Evolutionary conservation across 2,329 filamentous ascomycete species (phyloP), one percentile per base, ranked within the genome.

Genomic region (Tolypocladium tropicale): DNA sequence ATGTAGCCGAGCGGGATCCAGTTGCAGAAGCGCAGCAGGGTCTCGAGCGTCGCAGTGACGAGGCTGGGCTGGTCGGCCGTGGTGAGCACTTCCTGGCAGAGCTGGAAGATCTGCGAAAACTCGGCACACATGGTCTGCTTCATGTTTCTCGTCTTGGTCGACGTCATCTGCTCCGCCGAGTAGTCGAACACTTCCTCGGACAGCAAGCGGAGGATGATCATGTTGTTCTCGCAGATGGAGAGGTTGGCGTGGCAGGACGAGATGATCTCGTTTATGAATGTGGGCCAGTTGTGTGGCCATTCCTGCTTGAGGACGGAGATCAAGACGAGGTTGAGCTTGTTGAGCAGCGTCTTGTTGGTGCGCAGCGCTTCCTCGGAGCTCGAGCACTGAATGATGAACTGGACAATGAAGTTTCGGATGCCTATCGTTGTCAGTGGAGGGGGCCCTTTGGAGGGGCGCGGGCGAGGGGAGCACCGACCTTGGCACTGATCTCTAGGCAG

Each of bases 261-360:
- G 65, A 99, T 91, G 73, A 99, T 99, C 78, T 99, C 94, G 78
- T 97, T 97, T 81, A 99, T 97, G 74, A 99, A 99, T 23, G 91
- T 96, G 12, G 95, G 94, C 94, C 95, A 99, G 79, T 99, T 95
- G 76, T 97, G 93, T 56, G 94, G 94, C 94, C 94, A 99, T 75
- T 99, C 94, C 76, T 99, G 94, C 80, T 99, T 99, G 68, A 99
- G 79, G 61, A 99, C 93, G 57, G 92, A 96, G 65, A 99, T 90
- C 61, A 99, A 87, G 57, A 97, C 93, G 66, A 99, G 83, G 69
- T 99, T 99, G 60, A 99, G 85, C 79, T 99, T 99, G 82, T 97
- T 97, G 68, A 99, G 79, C 58, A 99, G 84, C 36, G 92, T 92
- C 68, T 89, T 88, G 74, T 97, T 88, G 65, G 82, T 78, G 71